Evolutionary conservation across 441 rosid species (phyloP).

Genomic region (Breynia disticha): DNA sequence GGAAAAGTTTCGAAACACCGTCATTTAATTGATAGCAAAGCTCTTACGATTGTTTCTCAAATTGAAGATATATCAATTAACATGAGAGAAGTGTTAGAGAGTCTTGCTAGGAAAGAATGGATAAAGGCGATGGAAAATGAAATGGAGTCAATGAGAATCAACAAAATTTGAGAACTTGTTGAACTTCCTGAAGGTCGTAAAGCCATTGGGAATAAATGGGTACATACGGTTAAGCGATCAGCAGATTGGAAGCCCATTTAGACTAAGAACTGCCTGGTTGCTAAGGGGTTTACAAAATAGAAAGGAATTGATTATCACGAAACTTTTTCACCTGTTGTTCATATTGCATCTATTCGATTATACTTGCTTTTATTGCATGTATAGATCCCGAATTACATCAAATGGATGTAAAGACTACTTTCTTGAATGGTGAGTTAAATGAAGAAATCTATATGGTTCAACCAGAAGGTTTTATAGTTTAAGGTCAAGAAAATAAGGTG

Average conservation of each 20-base stretch:
- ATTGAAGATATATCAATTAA: neutral
- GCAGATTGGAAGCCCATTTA: neutral
- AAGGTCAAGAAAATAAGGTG: neutral
- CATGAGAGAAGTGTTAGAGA: neutral
- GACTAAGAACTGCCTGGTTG: neutral
- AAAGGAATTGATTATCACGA: neutral
- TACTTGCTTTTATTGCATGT: neutral
- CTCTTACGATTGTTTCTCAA: neutral
- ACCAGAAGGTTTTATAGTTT: neutral
- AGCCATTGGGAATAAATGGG: neutral
- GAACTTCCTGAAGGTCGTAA: neutral
- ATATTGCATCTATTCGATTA: neutral
- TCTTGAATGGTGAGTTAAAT: neutral
- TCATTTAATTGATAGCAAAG: neutral
- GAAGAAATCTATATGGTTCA: neutral
- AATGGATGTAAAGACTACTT: constrained; percentile 1
- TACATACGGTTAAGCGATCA: neutral
- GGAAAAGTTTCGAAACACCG: neutral
- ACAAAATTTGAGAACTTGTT: constrained; percentile 1
- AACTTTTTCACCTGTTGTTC: neutral
- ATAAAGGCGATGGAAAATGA: constrained; percentile 4
- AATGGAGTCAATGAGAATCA: neutral
- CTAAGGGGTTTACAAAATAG: neutral
- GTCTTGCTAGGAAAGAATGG: constrained; percentile 1
- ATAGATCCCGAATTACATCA: neutral